Conservation (phyloP, 192 early-diverging fungal genomes). For the Coemansia biformis region DNA sequence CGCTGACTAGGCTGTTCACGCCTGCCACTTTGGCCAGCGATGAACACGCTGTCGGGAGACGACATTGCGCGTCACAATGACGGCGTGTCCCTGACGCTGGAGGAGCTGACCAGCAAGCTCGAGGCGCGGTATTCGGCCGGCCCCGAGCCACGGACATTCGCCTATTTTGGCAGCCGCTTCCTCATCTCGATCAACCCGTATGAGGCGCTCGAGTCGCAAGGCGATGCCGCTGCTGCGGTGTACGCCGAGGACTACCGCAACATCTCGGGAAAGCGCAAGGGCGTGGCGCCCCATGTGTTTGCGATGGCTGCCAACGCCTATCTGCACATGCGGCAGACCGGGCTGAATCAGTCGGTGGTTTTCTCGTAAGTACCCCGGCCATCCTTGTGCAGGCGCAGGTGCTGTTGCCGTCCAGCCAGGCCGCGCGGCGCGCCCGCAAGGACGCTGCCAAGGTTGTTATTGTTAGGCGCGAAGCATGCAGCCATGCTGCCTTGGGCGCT, state of each 20-base stretch:
- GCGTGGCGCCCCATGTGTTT: conserved; percentile 73
- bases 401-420: too few species aligned
- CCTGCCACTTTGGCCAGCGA: background rate
- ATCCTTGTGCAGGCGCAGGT: too few species aligned
- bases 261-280: conserved; percentile 48
- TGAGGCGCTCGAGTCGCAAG: conserved; percentile 54
- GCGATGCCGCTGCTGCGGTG: conserved; percentile 59
- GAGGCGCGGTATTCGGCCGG: conserved; percentile 48
- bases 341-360: conserved; percentile 83
- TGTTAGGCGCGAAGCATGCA: too few species aligned
- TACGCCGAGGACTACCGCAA: conserved; percentile 72
- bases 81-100: conserved; percentile 35
- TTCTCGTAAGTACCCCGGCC: conserved; percentile 76
- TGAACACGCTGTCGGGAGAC: conserved; percentile 39
- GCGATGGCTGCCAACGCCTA: conserved; percentile 80
- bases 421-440: too few species aligned
- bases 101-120: conserved; percentile 46
- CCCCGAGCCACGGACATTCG: conserved; percentile 56
- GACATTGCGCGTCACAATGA: conserved; percentile 47
- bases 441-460: too few species aligned
- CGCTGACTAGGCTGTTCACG: too few species aligned
- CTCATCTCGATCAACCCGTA: conserved; percentile 69
- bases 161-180: conserved; percentile 61
- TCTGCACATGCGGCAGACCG: conserved; percentile 79
- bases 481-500: too few species aligned